These are phyloP conservation scores for Termitomyces sp. DNA, from an alignment of 768 basidiomycete species.

Conservation along the genomic window DNA sequence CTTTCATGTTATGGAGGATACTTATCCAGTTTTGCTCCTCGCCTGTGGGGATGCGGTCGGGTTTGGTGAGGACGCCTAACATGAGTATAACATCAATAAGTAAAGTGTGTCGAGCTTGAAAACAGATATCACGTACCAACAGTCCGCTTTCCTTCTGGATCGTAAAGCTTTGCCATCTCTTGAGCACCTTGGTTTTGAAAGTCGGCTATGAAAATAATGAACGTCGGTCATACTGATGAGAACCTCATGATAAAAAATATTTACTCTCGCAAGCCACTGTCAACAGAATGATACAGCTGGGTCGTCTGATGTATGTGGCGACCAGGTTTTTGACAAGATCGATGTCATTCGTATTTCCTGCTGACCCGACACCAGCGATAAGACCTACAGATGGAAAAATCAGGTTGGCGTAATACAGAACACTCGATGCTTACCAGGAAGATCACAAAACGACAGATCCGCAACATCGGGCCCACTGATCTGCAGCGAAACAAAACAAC, in stretches of 20 bases:
- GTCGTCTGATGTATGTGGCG: slow-evolving; percentile 50
- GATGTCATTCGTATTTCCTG: slow-evolving; percentile 52
- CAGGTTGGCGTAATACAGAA: background rate
- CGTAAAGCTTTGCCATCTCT: slow-evolving; percentile 53
- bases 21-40: slow-evolving; percentile 54
- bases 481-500: slow-evolving; percentile 50
- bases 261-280: slow-evolving; percentile 63
- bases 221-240: background rate
- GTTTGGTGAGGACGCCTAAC: slow-evolving; percentile 72
- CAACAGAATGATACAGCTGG: slow-evolving; percentile 58
- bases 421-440: slow-evolving; percentile 39
- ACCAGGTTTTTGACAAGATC: slow-evolving; percentile 57
- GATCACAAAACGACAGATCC: slow-evolving; percentile 61
- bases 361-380: slow-evolving; percentile 49
- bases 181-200: slow-evolving; percentile 78
- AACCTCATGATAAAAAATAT: slow-evolving; percentile 10
- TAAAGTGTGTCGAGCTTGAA: background rate
- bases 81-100: background rate
- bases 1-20: slow-evolving; percentile 50
- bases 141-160: slow-evolving; percentile 60
- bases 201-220: slow-evolving; percentile 44
- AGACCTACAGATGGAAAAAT: slow-evolving; percentile 32
- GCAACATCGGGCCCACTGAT: slow-evolving; percentile 57
- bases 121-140: slow-evolving; percentile 44
- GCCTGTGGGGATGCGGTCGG: slow-evolving; percentile 56